Conservation (phyloP, 2,329 filamentous ascomycete genomes). For the Pleoardoris graminearum region DNA sequence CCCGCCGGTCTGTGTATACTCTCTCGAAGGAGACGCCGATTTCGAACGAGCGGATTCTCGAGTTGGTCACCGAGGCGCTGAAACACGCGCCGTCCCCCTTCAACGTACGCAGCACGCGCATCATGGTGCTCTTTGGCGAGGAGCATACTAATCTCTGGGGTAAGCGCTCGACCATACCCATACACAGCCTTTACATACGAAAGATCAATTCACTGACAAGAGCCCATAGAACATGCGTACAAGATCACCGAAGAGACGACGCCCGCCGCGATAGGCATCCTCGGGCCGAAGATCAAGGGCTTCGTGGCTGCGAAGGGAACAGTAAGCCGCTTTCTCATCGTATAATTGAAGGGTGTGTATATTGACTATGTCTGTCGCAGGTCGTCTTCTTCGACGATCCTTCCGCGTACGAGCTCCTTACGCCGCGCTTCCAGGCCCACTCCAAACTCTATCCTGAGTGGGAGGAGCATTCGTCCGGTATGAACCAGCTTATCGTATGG, state of each 20-base stretch:
- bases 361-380: conserved; percentile 4
- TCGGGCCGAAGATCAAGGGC: conserved; percentile 27
- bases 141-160: conserved; percentile 33
- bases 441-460: conserved; percentile 24
- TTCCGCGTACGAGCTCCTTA: conserved; percentile 17
- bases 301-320: conserved; percentile 27
- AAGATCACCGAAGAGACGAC: conserved; percentile 18
- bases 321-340: conserved; percentile 15
- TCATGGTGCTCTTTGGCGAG: conserved; percentile 31
- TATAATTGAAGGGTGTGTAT: too few species aligned
- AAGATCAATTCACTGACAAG: too few species aligned
- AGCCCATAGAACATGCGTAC: conserved; percentile 25
- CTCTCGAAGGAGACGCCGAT: conserved; percentile 28
- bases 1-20: conserved; percentile 32
- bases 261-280: conserved; percentile 19
- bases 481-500: conserved; percentile 33
- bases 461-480: conserved; percentile 28
- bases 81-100: conserved; percentile 33
- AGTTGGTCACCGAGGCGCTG: conserved; percentile 29
- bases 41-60: conserved; percentile 28
- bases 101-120: conserved; percentile 35
- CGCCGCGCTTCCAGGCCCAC: conserved; percentile 19
- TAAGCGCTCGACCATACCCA: too few species aligned
- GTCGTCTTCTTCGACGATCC: conserved; percentile 28
- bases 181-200: too few species aligned